A percentile compares a stretch with the other conserved stretches of the same genome.
Conservation (phyloP, 2,329 filamentous ascomycete species). For the Fusarium sp. region DNA sequence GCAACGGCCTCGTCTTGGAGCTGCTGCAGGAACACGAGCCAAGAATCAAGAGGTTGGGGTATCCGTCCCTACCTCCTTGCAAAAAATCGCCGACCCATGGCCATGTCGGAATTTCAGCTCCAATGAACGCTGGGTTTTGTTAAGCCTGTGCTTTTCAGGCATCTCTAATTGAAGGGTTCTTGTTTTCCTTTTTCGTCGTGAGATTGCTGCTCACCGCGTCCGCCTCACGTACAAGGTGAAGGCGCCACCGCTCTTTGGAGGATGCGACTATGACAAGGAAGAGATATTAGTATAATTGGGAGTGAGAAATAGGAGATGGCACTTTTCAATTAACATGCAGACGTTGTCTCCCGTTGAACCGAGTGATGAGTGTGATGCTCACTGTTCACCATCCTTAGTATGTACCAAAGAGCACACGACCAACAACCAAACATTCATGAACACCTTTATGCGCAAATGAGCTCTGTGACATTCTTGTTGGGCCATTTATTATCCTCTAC, state of each 20-base stretch:
- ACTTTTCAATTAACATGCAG: neutral
- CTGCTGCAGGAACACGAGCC: too few species aligned
- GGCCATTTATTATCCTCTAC: neutral
- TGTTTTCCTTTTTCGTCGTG: neutral
- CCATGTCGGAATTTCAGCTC: neutral
- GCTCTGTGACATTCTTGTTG: neutral
- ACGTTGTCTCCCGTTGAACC: neutral
- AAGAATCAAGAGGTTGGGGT: neutral
- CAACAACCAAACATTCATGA: neutral
- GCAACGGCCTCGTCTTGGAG: neutral
- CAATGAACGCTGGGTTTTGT: neutral
- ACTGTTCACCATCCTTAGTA: neutral
- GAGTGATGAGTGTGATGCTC: neutral
- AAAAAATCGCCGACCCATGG: neutral
- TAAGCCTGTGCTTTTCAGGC: neutral
- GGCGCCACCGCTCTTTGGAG: neutral
- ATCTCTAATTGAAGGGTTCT: neutral
- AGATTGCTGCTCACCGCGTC: neutral
- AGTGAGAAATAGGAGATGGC: neutral
- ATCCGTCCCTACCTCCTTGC: neutral
- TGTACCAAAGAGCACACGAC: neutral
- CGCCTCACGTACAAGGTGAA: neutral
- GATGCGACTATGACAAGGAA: neutral
- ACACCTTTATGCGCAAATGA: neutral
- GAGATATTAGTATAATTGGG: neutral